Percentiles rank a stretch among this genome's conserved stretches.
Conservation (phyloP, 257 asterid species). For the Ehretia macrophylla region DNA sequence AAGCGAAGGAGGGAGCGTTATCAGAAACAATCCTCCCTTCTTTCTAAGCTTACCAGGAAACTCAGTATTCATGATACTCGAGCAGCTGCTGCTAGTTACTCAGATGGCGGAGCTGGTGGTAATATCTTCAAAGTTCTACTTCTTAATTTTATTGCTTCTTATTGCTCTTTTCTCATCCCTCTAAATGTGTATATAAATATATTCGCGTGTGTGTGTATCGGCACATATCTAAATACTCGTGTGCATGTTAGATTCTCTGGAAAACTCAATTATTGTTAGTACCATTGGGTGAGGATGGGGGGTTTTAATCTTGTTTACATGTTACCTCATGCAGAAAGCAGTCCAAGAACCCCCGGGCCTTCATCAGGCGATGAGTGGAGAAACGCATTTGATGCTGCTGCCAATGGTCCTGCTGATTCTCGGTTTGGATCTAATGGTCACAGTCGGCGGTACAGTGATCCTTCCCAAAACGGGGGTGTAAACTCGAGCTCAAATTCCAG, state of each 20-base stretch:
- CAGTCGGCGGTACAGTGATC: conserved; percentile 76
- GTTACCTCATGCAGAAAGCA: conserved; percentile 49
- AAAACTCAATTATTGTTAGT: too few relatives aligned
- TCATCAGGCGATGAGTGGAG: conserved; percentile 92
- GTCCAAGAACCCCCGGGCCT: conserved; percentile 65
- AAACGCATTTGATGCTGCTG: conserved; percentile 88
- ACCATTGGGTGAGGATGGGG: too few relatives aligned
- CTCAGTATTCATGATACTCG: conserved; percentile 23
- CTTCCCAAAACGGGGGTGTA: conserved; percentile 67
- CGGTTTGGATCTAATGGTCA: conserved; percentile 59
- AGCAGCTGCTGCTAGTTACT: conserved; percentile 22
- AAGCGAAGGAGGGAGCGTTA: conserved; percentile 25
- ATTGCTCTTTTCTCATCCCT: neutral
- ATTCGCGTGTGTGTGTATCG: neutral
- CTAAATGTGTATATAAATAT: neutral
- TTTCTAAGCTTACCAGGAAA: conserved; percentile 26
- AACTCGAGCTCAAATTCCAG: conserved; percentile 52
- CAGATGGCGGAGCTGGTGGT: conserved; percentile 26
- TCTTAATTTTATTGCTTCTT: neutral
- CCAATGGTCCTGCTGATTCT: conserved; percentile 48
- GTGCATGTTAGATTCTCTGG: too few relatives aligned
- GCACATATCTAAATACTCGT: too few relatives aligned
- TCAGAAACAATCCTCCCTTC: conserved; percentile 27
- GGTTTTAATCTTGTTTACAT: neutral
- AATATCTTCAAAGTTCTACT: too few relatives aligned